These are phyloP conservation scores for Rubroboletus pulcherrimus DNA, from an alignment of 768 basidiomycete genomes.

Conservation along the genomic window DNA sequence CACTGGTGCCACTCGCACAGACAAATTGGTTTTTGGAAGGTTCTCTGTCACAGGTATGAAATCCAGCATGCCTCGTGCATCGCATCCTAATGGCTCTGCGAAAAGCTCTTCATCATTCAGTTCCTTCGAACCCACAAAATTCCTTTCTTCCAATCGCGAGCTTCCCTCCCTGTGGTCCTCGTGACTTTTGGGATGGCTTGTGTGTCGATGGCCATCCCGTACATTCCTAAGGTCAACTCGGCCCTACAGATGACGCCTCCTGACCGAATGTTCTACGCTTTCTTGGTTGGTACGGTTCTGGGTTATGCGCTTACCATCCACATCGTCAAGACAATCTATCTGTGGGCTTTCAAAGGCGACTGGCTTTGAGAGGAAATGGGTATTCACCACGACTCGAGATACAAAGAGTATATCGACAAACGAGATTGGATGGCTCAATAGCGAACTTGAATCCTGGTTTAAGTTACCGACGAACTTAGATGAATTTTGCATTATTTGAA, in stretches of 20 bases:
- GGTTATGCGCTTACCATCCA: conserved; percentile 27
- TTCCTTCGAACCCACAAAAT: conserved; percentile 31
- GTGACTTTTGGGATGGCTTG: conserved; percentile 33
- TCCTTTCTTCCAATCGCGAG: conserved; percentile 32
- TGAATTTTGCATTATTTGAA: background rate
- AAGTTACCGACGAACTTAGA: conserved; percentile 1
- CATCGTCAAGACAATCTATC: conserved; percentile 25
- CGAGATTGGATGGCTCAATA: background rate
- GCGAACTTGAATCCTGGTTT: background rate
- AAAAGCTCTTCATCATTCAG: conserved; percentile 32
- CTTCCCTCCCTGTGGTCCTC: conserved; percentile 23
- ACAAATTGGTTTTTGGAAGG: conserved; percentile 37
- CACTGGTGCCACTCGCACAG: conserved; percentile 31
- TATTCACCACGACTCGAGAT: background rate
- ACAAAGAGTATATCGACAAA: background rate
- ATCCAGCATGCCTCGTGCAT: background rate
- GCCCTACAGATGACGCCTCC: conserved; percentile 28
- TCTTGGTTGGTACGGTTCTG: conserved; percentile 19
- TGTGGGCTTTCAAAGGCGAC: conserved; percentile 28
- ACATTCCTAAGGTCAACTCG: conserved; percentile 30
- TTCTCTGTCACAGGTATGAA: conserved; percentile 33
- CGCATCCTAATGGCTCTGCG: background rate
- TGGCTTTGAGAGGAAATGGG: conserved; percentile 20
- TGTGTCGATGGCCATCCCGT: conserved; percentile 32
- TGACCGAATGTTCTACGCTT: conserved; percentile 26